Evolutionary conservation across 2,329 filamentous ascomycete species (phyloP).

Genomic region (Epichloe gansuensis): DNA sequence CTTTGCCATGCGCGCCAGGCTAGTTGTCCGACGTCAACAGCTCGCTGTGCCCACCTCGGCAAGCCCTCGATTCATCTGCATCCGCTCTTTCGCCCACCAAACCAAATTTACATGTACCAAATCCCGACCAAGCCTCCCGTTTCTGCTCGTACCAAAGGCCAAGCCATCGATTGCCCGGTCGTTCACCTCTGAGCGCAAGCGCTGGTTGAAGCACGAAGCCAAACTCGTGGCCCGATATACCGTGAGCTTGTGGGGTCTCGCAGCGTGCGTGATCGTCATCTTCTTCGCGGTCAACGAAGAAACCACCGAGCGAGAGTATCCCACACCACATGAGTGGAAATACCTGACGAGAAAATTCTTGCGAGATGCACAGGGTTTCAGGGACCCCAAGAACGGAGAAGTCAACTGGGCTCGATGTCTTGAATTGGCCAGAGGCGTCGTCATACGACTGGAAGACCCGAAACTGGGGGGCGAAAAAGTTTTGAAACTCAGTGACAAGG

Average conservation of each 20-base stretch:
- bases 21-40: conserved; percentile 19
- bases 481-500: conserved; percentile 39
- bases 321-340: conserved; percentile 73
- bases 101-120: conserved; percentile 17
- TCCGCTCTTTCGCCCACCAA: conserved; percentile 16
- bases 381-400: conserved; percentile 36
- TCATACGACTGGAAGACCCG: conserved; percentile 57
- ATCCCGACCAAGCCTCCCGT: conserved; percentile 29
- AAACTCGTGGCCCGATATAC: conserved; percentile 57
- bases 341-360: conserved; percentile 56
- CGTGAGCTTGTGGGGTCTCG: conserved; percentile 49
- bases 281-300: conserved; percentile 60
- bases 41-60: conserved; percentile 7
- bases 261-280: conserved; percentile 46
- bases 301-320: conserved; percentile 58
- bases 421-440: conserved; percentile 42
- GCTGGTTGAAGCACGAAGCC: conserved; percentile 58
- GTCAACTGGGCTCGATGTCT: conserved; percentile 58
- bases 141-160: conserved; percentile 33
- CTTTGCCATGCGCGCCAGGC: conserved; percentile 26
- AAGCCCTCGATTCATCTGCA: conserved; percentile 10
- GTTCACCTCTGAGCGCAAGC: conserved; percentile 65
- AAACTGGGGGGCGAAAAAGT: conserved; percentile 55
- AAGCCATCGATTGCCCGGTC: conserved; percentile 51
- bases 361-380: conserved; percentile 49